phyloP scores from a whole-genome alignment of 352 stramenopile genomes.

The Globisporangium barbulae region DNA sequence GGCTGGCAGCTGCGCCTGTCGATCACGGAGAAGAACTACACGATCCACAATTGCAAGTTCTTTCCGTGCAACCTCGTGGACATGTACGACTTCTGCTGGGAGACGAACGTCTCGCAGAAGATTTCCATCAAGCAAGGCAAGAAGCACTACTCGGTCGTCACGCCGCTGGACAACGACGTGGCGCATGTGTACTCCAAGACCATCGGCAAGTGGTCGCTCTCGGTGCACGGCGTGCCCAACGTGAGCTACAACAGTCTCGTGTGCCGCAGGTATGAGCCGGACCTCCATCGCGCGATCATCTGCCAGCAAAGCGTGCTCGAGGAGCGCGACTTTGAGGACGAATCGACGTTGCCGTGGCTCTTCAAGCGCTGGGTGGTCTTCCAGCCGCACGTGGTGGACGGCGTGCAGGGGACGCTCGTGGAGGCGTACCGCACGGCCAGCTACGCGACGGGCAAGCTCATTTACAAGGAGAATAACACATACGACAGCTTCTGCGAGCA shows the following conservation, averaged over 20 bases:
- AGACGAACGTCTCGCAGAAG: conserved; percentile 77
- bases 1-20: conserved; percentile 80
- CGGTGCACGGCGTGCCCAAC: conserved; percentile 77
- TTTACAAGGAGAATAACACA: conserved; percentile 89
- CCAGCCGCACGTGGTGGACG: conserved; percentile 60
- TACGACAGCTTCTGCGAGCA: conserved; percentile 90
- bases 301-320: conserved; percentile 84
- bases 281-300: conserved; percentile 68
- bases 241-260: conserved; percentile 87
- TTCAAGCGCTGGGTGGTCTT: conserved; percentile 90
- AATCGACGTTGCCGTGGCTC: conserved; percentile 77
- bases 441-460: conserved; percentile 76
- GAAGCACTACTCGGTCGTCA: conserved; percentile 82
- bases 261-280: conserved; percentile 48
- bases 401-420: conserved; percentile 72
- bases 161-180: conserved; percentile 63
- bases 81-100: conserved; percentile 86
- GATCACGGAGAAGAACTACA: conserved; percentile 88
- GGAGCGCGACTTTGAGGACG: conserved; percentile 79
- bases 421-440: conserved; percentile 82
- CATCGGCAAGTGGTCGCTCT: conserved; percentile 80
- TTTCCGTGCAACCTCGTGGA: conserved; percentile 75
- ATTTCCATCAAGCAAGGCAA: conserved; percentile 76
- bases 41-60: conserved; percentile 87
- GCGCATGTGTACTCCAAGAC: conserved; percentile 84